Evolutionary conservation across 306 rosid genomes (phyloP).

Genomic region (Cucumis sativus): DNA sequence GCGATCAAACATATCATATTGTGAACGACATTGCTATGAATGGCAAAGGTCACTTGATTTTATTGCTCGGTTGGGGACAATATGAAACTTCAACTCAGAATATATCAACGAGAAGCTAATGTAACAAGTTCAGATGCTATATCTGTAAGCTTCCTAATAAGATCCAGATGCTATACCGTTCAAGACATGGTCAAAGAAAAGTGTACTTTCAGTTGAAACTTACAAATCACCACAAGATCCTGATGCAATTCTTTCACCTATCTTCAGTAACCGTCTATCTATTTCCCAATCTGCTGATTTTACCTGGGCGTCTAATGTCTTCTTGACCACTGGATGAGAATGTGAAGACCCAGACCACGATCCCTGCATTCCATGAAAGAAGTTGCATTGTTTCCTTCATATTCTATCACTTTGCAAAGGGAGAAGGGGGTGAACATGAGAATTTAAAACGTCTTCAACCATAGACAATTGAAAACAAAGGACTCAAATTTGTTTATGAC

Average conservation of each 20-base stretch:
- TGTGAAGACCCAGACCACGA: conserved; percentile 80
- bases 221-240: conserved; percentile 99
- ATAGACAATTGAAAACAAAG: not conserved
- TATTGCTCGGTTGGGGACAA: not conserved
- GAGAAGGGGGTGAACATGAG: not conserved
- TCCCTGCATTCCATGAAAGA: conserved; percentile 45
- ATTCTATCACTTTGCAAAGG: not conserved
- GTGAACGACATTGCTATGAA: conserved; percentile 1
- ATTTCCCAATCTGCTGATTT: conserved; percentile 85
- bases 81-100: conserved; percentile 38
- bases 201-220: conserved; percentile 20
- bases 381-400: not conserved
- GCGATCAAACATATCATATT: not conserved
- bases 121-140: conserved; percentile 70
- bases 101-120: conserved; percentile 78
- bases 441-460: not conserved
- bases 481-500: not conserved
- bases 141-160: conserved; percentile 10
- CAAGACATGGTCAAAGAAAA: not conserved
- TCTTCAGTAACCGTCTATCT: conserved; percentile 75
- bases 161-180: not conserved
- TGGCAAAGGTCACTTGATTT: not conserved
- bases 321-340: conserved; percentile 50
- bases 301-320: conserved; percentile 33
- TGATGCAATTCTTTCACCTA: conserved; percentile 83